A percentile compares a stretch with the other conserved stretches of the same genome.
These are phyloP conservation scores for Clathrospora elynae DNA, from an alignment of 2,329 filamentous ascomycete genomes.

Conservation along the genomic window DNA sequence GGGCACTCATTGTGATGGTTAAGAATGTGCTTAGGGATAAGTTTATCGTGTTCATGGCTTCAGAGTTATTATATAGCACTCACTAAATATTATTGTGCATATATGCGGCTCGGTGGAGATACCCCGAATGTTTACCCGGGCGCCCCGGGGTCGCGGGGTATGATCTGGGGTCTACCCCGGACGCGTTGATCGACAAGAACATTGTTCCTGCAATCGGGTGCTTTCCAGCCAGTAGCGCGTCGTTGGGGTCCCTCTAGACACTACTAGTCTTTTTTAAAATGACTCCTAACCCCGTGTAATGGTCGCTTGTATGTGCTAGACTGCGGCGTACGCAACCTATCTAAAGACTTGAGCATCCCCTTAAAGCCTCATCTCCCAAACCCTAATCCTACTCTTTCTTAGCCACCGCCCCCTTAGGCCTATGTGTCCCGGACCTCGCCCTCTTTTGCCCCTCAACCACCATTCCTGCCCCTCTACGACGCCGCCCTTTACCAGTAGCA, in stretches of 20 bases:
- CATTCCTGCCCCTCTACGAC: constrained; percentile 11
- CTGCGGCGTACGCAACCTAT: no score
- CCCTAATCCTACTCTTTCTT: constrained; percentile 16
- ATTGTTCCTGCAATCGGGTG: constrained; percentile 35
- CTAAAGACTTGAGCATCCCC: no score
- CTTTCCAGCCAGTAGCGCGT: constrained; percentile 9
- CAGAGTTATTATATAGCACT: constrained; percentile 2
- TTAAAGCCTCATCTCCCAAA: background rate
- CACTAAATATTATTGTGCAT: no score
- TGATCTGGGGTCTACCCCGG: constrained; percentile 14
- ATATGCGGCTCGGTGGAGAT: constrained; percentile 19
- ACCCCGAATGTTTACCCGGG: constrained; percentile 22
- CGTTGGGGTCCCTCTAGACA: no score
- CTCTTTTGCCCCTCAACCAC: constrained; percentile 28
- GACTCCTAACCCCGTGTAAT: no score
- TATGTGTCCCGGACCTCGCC: constrained; percentile 21
- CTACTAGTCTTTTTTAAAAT: no score
- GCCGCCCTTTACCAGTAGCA: constrained; percentile 28
- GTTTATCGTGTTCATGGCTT: background rate
- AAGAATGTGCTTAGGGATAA: constrained; percentile 1
- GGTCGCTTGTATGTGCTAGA: no score
- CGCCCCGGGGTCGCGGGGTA: constrained; percentile 15
- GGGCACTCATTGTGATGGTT: constrained; percentile 17
- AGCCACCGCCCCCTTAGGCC: constrained; percentile 28
- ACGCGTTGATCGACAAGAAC: constrained; percentile 9